phyloP scores from a whole-genome alignment of 371 early-diverging fungal genomes.

The Haplosporangium sp. region DNA sequence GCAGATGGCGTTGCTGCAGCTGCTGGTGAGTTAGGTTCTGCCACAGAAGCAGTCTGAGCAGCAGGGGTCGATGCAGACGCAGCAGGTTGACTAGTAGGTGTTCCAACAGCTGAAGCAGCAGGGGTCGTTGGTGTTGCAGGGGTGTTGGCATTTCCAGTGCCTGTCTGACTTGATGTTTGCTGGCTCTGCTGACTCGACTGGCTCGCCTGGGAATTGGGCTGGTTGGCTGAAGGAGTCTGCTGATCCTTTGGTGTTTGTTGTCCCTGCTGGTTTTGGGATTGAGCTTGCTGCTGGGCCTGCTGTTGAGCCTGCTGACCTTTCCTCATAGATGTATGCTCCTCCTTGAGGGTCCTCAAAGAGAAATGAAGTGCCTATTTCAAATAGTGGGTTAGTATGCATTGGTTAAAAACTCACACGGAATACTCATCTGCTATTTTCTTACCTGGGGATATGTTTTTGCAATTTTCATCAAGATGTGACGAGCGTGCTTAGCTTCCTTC shows the following conservation, averaged over 20 bases:
- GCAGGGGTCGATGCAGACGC: constrained; percentile 34
- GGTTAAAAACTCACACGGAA: not conserved
- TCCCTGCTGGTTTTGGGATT: constrained; percentile 17
- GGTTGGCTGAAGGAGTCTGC: not conserved
- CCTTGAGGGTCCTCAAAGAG: constrained; percentile 91
- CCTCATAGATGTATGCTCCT: constrained; percentile 78
- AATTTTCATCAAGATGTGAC: constrained; percentile 87
- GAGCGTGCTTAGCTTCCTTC: constrained; percentile 85
- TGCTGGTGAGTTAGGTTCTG: constrained; percentile 27
- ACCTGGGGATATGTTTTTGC: constrained; percentile 97
- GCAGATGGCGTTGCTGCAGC: constrained; percentile 11
- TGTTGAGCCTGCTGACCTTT: constrained; percentile 63
- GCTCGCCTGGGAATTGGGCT: not conserved
- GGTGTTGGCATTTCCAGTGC: constrained; percentile 20
- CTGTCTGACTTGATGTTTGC: constrained; percentile 24
- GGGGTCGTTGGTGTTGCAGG: constrained; percentile 47
- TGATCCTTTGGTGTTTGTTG: constrained; percentile 27
- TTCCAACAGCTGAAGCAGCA: constrained; percentile 26
- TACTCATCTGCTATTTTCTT: constrained; percentile 18
- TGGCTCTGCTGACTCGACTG: constrained; percentile 11
- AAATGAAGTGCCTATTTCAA: constrained; percentile 86
- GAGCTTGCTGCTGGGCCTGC: constrained; percentile 24
- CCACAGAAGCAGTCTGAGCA: constrained; percentile 30
- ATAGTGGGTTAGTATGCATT: constrained; percentile 5
- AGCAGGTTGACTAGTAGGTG: constrained; percentile 22